Conservation (phyloP, 768 basidiomycete species). For the Mycena vulgaris region DNA sequence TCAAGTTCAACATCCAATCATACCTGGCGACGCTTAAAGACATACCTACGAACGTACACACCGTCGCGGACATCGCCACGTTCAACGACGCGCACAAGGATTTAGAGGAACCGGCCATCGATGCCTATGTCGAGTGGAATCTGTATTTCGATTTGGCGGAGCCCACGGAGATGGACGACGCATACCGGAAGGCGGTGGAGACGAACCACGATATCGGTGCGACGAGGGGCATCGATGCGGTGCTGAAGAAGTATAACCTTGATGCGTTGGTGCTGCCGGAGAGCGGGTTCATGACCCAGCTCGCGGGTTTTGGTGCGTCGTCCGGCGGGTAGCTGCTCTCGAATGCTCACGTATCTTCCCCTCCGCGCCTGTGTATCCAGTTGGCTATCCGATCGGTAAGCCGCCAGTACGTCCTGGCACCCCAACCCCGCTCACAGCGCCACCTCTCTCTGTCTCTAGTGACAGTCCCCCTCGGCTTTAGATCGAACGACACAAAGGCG, state of each 20-base stretch:
- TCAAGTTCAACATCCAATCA: background rate
- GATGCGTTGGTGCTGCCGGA: slow-evolving; percentile 67
- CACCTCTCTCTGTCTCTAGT: background rate
- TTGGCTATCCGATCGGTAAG: slow-evolving; percentile 77
- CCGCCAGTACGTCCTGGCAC: slow-evolving; percentile 61
- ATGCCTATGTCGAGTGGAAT: background rate
- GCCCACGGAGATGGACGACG: background rate
- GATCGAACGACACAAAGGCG: background rate
- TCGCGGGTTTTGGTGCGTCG: slow-evolving; percentile 18
- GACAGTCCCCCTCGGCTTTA: background rate
- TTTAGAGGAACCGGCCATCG: slow-evolving; percentile 58
- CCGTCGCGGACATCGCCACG: slow-evolving; percentile 68
- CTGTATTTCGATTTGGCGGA: background rate
- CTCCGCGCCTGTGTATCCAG: slow-evolving; percentile 48
- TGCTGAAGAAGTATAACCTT: slow-evolving; percentile 59
- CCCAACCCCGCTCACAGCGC: background rate
- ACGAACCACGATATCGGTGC: slow-evolving; percentile 61
- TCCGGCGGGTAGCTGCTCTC: no score
- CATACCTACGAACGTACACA: slow-evolving; percentile 71
- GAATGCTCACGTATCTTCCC: background rate
- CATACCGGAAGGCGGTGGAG: background rate
- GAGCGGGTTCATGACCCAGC: slow-evolving; percentile 43
- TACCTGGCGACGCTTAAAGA: slow-evolving; percentile 60
- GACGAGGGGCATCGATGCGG: slow-evolving; percentile 67
- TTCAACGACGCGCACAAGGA: slow-evolving; percentile 69